Evolutionary conservation across 192 early-diverging fungal species (phyloP), one percentile per base, ranked within the genome.

Genomic region (Coemansia pectinata): DNA sequence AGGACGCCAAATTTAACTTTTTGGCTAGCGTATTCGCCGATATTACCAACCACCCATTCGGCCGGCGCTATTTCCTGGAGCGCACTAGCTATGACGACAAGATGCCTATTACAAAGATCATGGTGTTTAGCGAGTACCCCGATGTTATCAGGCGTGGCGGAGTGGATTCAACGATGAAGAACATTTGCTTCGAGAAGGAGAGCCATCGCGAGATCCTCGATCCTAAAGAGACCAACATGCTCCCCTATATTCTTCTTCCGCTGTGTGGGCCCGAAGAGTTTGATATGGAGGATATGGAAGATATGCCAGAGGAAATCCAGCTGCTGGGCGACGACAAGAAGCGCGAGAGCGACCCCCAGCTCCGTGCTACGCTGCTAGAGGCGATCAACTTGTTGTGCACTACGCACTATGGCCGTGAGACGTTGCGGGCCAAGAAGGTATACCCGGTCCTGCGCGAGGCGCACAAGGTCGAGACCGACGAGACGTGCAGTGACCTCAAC

Each of bases 1-100:
- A 88, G 50, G 67, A 88, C 42, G 94, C 95, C 31, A 86, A 88
- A 27, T 97, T 83, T 70, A 80, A 93, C 45, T 97, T 94, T 64
- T 86, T 99, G 69, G 91, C 92, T 29, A 94, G 92, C 42, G 95
- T 98, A 11, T 96, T 99, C 85, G 94, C 94, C 15, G 94, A 97
- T 48, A 71, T 97, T 31, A 88, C 94, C 4, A 85, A 90, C 84
- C 66, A 88, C 58, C 83, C 84, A 45, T 83, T 75, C 39, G 92
- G 92, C 34, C 87, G 96, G 25, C 85, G 84, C 0, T 88, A 84
- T 44, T 93, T 94, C 72, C 79, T 97, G 9, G 79, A 79, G 23
- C 84, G 84, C 57, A 85, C 92, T 1, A 69, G 74, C 2, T 85
- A 91, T 57, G 90, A 94, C 57, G 86, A 77, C 14, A 71, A 88